These are phyloP conservation scores for Trichosporon sp. DNA, from an alignment of 1,284 basidiomycete species.

Conservation along the genomic window DNA sequence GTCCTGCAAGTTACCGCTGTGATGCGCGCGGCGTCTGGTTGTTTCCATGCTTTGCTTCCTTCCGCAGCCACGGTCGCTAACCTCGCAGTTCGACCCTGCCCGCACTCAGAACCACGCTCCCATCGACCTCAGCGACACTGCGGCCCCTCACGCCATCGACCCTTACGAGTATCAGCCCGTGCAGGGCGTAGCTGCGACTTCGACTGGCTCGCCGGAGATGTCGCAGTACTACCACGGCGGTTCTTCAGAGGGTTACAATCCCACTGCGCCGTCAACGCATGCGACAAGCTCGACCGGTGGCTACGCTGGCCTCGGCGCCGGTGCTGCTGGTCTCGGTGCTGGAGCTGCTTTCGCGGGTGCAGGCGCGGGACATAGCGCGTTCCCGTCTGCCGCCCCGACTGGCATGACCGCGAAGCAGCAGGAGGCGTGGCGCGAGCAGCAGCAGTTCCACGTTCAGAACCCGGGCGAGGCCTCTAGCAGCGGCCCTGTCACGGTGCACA, in stretches of 20 bases:
- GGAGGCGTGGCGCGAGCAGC: slow-evolving; percentile 49
- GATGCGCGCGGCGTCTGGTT: neutral
- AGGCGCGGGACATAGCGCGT: slow-evolving; percentile 10
- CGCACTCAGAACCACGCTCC: slow-evolving; percentile 46
- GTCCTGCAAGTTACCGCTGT: neutral
- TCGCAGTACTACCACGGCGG: slow-evolving; percentile 5
- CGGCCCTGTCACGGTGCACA: slow-evolving; percentile 43
- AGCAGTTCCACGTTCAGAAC: slow-evolving; percentile 47
- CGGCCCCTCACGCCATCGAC: slow-evolving; percentile 41
- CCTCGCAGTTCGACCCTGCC: slow-evolving; percentile 49
- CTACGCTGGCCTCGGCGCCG: slow-evolving; percentile 20
- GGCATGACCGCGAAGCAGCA: slow-evolving; percentile 49
- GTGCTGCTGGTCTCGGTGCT: slow-evolving; percentile 31
- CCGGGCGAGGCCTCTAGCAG: slow-evolving; percentile 23
- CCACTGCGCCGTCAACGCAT: neutral
- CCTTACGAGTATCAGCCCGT: slow-evolving; percentile 45
- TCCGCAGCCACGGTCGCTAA: slow-evolving; percentile 3
- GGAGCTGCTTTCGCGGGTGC: slow-evolving; percentile 16
- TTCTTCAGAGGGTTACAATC: neutral
- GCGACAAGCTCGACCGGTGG: slow-evolving; percentile 11
- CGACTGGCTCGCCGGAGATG: slow-evolving; percentile 47
- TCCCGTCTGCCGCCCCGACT: slow-evolving; percentile 25
- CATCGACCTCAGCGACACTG: slow-evolving; percentile 49
- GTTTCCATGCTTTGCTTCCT: neutral
- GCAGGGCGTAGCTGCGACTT: slow-evolving; percentile 40